Conservation (phyloP, 257 asterid species). For the Penstemon newberryi region DNA sequence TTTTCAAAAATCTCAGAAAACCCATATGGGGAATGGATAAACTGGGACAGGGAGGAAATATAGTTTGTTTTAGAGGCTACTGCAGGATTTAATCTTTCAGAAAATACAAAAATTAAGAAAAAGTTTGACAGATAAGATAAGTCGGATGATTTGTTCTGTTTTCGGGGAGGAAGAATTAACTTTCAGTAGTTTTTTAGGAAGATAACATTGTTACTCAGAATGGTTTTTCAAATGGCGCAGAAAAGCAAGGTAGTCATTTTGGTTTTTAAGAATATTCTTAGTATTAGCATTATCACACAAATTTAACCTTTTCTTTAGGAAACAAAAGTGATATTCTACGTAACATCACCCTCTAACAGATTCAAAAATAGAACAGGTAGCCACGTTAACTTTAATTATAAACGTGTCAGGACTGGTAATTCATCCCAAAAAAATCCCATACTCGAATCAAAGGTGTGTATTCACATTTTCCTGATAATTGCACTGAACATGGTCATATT, state of each 20-base stretch:
- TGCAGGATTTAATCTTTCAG: neutral
- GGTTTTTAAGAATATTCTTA: neutral
- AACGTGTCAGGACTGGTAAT: neutral
- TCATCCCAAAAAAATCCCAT: constrained; percentile 19
- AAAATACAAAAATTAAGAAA: too few relatives aligned
- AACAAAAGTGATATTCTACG: neutral
- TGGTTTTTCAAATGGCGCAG: constrained; percentile 44
- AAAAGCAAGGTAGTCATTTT: constrained; percentile 9
- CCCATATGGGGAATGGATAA: constrained; percentile 11
- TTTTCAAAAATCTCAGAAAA: constrained; percentile 31
- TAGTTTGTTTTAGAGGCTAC: constrained; percentile 7
- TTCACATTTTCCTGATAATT: constrained; percentile 12
- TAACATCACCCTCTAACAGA: neutral
- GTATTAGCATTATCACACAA: constrained; percentile 7
- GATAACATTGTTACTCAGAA: too few relatives aligned
- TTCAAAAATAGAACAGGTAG: constrained; percentile 12
- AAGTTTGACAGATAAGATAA: too few relatives aligned
- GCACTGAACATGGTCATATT: constrained; percentile 11
- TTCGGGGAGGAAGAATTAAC: too few relatives aligned
- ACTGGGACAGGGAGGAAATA: constrained; percentile 5
- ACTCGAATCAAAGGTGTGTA: constrained; percentile 5
- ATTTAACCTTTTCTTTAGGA: neutral
- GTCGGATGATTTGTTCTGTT: too few relatives aligned
- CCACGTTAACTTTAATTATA: neutral
- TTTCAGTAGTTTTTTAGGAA: too few relatives aligned